Evolutionary conservation across 73 alveolate genomes (phyloP).

Genomic region (Uronychia binucleata): DNA sequence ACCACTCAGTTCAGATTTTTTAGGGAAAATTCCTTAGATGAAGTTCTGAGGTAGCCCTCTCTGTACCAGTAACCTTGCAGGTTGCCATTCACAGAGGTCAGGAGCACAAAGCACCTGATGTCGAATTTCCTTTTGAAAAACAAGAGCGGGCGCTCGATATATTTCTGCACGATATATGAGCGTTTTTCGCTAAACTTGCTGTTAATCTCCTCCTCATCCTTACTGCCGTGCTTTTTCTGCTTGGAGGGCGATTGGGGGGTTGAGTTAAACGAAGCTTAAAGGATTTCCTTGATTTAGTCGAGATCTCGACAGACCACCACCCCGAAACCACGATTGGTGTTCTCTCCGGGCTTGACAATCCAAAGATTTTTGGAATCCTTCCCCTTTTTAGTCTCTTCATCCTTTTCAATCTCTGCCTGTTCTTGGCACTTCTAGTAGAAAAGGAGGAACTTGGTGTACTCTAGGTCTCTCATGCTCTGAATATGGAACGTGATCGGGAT

Average conservation of each 20-base stretch:
- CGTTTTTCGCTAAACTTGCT: conserved; percentile 68
- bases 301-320: conserved; percentile 73
- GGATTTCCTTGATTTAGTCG: conserved; percentile 56
- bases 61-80: conserved; percentile 93
- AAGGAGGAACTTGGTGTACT: conserved; percentile 57
- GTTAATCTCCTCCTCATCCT: too few relatives aligned
- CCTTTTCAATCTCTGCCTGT: conserved; percentile 5
- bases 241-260: too few relatives aligned
- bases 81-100: conserved; percentile 86
- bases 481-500: conserved; percentile 85
- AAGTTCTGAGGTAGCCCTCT: conserved; percentile 97
- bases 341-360: conserved; percentile 95
- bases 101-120: conserved; percentile 89
- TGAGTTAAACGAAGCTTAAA: conserved; percentile 37
- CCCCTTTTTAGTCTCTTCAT: conserved; percentile 23
- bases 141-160: conserved; percentile 95
- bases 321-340: conserved; percentile 91
- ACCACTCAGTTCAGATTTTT: conserved; percentile 83
- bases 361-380: conserved; percentile 58
- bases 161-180: conserved; percentile 87
- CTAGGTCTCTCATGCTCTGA: conserved; percentile 66
- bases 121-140: conserved; percentile 95
- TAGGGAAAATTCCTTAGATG: conserved; percentile 86
- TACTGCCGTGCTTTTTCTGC: too few relatives aligned
- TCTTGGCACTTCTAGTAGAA: background rate